Conservation (phyloP, 2,329 filamentous ascomycete genomes). For the Microcera coccophila region DNA sequence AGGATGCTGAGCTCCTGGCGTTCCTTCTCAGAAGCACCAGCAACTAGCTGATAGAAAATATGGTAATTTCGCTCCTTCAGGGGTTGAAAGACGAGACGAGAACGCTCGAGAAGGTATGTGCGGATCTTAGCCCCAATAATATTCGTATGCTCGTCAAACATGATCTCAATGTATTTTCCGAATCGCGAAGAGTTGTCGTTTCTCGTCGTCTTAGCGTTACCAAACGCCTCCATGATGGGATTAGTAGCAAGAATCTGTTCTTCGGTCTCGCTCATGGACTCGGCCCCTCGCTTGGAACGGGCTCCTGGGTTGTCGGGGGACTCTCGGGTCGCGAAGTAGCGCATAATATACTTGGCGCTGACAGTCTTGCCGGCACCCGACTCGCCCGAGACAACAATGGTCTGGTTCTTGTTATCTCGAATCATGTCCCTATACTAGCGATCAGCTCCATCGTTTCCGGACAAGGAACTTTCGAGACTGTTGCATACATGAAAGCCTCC, state of each 20-base stretch:
- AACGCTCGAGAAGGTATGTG: conserved; percentile 92
- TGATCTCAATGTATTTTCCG: conserved; percentile 99
- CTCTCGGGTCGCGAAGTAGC: conserved; percentile 97
- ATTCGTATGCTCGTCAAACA: conserved; percentile 93
- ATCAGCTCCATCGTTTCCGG: conserved; percentile 34
- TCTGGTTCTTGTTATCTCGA: conserved; percentile 92
- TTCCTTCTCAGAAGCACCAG: conserved; percentile 82
- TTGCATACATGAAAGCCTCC: conserved; percentile 83
- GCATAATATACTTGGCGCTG: conserved; percentile 99
- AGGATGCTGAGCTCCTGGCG: conserved; percentile 74
- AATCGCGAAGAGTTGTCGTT: conserved; percentile 99
- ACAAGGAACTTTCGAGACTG: no score
- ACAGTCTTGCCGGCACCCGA: conserved; percentile 98
- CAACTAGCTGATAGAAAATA: conserved; percentile 96
- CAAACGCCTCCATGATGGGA: conserved; percentile 99
- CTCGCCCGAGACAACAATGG: conserved; percentile 97
- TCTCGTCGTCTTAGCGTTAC: conserved; percentile 98
- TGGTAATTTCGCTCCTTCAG: conserved; percentile 98
- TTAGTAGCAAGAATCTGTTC: conserved; percentile 98
- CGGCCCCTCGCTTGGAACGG: conserved; percentile 69
- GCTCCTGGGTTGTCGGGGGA: conserved; percentile 81
- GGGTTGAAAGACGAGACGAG: conserved; percentile 93
- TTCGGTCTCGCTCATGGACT: conserved; percentile 93
- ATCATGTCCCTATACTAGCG: conserved; percentile 77
- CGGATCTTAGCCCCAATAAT: conserved; percentile 98